Conservation (phyloP, 805 yeast species). For the Zygosaccharomyces rouxii region DNA sequence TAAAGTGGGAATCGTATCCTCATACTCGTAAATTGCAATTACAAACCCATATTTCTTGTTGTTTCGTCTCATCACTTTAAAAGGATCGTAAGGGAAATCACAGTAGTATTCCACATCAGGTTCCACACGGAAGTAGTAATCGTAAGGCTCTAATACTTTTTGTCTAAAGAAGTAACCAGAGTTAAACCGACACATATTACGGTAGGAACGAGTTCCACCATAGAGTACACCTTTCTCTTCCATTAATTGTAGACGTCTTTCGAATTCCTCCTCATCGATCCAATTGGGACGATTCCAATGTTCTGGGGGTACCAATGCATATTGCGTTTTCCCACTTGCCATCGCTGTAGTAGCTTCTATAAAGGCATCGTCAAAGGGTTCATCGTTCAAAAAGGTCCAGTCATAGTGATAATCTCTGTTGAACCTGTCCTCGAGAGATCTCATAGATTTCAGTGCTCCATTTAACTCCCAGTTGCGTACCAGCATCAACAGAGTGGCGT, state of each 20-base stretch:
- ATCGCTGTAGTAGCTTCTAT: slow-evolving; percentile 54
- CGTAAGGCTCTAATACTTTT: slow-evolving; percentile 62
- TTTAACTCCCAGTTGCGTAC: slow-evolving; percentile 76
- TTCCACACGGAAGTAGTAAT: slow-evolving; percentile 93
- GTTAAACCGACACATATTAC: slow-evolving; percentile 95
- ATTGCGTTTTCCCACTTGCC: slow-evolving; percentile 61
- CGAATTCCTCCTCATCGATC: slow-evolving; percentile 57
- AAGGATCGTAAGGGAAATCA: slow-evolving; percentile 82
- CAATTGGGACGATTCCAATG: slow-evolving; percentile 77
- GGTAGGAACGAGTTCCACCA: slow-evolving; percentile 61
- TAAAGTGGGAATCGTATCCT: slow-evolving; percentile 78
- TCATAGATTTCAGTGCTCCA: slow-evolving; percentile 70
- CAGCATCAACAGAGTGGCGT: slow-evolving; percentile 84
- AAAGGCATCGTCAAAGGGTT: slow-evolving; percentile 60
- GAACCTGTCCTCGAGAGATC: slow-evolving; percentile 73
- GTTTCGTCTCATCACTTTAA: slow-evolving; percentile 69
- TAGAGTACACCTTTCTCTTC: slow-evolving; percentile 50
- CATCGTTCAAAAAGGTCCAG: slow-evolving; percentile 78
- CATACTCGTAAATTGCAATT: slow-evolving; percentile 75
- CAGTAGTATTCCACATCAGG: slow-evolving; percentile 88
- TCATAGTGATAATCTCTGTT: slow-evolving; percentile 63
- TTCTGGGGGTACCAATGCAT: slow-evolving; percentile 58
- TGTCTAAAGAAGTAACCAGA: slow-evolving; percentile 88
- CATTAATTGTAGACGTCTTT: slow-evolving; percentile 44
- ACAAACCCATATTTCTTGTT: slow-evolving; percentile 84